A percentile compares a stretch with the other conserved stretches of the same genome.
Evolutionary conservation across 2,329 filamentous ascomycete genomes (phyloP).

Genomic region (Tolypocladium tundrense): DNA sequence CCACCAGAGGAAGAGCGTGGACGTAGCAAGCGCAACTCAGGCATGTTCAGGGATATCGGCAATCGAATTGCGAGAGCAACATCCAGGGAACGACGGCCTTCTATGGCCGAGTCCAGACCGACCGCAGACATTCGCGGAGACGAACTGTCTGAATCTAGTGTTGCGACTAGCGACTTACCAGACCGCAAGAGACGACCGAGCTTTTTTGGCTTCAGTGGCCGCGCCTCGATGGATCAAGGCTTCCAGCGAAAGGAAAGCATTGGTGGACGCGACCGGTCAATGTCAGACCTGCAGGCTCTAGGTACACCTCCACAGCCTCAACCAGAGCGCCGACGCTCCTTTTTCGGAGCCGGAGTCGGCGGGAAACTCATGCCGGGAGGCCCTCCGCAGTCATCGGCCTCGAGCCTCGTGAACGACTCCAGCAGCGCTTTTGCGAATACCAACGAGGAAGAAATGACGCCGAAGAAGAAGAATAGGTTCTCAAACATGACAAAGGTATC

Average conservation of each 20-base stretch:
- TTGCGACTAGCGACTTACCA: slow-evolving; percentile 24
- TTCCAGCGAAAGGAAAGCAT: not conserved
- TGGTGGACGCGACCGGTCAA: slow-evolving; percentile 5
- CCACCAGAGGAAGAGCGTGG: slow-evolving; percentile 25
- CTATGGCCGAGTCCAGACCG: slow-evolving; percentile 10
- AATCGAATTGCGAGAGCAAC: slow-evolving; percentile 27
- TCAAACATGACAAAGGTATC: slow-evolving; percentile 25
- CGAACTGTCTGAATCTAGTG: slow-evolving; percentile 30
- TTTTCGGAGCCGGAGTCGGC: slow-evolving; percentile 22
- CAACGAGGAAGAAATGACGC: slow-evolving; percentile 3
- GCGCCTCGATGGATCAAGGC: slow-evolving; percentile 11
- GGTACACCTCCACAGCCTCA: slow-evolving; percentile 11
- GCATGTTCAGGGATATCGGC: slow-evolving; percentile 42
- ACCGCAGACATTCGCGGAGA: slow-evolving; percentile 20
- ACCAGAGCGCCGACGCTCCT: slow-evolving; percentile 27
- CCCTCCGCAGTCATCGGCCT: slow-evolving; percentile 12
- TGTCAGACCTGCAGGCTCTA: slow-evolving; percentile 5
- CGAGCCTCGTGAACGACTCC: slow-evolving; percentile 11
- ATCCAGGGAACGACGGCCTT: slow-evolving; percentile 19
- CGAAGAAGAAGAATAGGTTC: slow-evolving; percentile 36
- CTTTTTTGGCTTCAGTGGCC: slow-evolving; percentile 23
- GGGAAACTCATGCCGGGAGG: slow-evolving; percentile 9
- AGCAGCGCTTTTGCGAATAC: slow-evolving; percentile 2
- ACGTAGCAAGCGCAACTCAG: slow-evolving; percentile 27
- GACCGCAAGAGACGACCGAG: slow-evolving; percentile 27